Evolutionary conservation across 2,329 filamentous ascomycete species (phyloP).

Genomic region (Talaromyces albobiverticillius): DNA sequence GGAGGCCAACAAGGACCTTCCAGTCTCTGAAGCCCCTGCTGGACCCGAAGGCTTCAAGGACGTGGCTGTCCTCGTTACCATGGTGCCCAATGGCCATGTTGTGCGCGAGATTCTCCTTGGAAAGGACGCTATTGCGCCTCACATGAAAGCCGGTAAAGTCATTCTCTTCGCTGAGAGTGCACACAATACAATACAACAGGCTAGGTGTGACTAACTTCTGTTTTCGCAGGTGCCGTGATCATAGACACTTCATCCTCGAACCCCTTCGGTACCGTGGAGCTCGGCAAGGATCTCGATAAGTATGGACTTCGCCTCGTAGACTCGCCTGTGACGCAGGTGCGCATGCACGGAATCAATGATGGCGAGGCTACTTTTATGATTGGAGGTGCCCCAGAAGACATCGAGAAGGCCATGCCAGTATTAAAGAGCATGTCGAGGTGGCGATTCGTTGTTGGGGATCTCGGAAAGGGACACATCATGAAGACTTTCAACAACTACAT

Average conservation of each 20-base stretch:
- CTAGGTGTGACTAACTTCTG: too few species aligned
- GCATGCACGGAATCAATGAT: not conserved
- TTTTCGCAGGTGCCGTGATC: not conserved
- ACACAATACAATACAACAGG: too few species aligned
- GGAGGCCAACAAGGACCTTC: not conserved
- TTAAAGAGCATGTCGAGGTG: not conserved
- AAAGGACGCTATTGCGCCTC: not conserved
- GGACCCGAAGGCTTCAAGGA: not conserved
- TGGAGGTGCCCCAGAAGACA: not conserved
- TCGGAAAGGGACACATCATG: not conserved
- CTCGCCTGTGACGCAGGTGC: not conserved
- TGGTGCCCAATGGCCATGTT: not conserved
- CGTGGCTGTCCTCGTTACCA: not conserved
- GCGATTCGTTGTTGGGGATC: not conserved
- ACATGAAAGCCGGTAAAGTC: not conserved
- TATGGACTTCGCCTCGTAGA: not conserved
- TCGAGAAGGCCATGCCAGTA: not conserved
- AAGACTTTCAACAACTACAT: slow-evolving; percentile 1
- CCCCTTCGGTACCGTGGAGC: not conserved
- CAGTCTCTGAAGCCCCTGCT: not conserved
- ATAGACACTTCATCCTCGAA: not conserved
- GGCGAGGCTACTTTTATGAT: not conserved
- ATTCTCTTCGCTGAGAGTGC: too few species aligned
- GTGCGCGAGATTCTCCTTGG: not conserved
- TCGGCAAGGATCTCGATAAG: not conserved